Conservation (phyloP, 257 asterid genomes). For the Jacaranda copaia region DNA sequence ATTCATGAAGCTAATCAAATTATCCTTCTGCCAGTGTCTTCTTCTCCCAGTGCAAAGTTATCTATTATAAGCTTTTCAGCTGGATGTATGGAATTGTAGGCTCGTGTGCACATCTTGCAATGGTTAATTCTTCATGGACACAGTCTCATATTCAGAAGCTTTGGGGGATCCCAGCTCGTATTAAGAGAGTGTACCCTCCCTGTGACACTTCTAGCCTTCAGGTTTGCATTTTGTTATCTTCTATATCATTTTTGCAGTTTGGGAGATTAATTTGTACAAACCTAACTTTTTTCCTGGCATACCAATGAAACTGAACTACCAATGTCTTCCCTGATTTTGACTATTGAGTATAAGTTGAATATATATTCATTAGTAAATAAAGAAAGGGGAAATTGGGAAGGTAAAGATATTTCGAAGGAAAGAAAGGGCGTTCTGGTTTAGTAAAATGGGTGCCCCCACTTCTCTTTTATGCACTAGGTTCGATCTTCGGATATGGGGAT, state of each 20-base stretch:
- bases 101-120: constrained; percentile 80
- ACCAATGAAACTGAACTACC: too few species aligned
- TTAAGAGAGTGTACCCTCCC: constrained; percentile 88
- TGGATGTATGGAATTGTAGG: constrained; percentile 91
- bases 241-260: constrained; percentile 11
- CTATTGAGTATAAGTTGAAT: not conserved
- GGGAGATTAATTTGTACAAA: not conserved
- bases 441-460: not conserved
- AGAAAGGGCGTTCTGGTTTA: not conserved
- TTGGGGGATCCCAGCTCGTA: constrained; percentile 86
- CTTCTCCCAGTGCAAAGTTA: constrained; percentile 73
- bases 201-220: constrained; percentile 93
- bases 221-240: constrained; percentile 51
- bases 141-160: constrained; percentile 84
- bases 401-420: not conserved
- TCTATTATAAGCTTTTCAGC: constrained; percentile 84
- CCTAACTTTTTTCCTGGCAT: not conserved
- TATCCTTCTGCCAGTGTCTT: constrained; percentile 55
- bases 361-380: constrained; percentile 1
- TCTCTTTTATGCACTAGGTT: not conserved
- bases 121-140: constrained; percentile 99
- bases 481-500: constrained; percentile 25
- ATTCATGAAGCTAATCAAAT: constrained; percentile 40
- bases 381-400: not conserved
- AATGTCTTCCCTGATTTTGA: too few species aligned